Base-by-base conservation (phyloP, 129 eudicot species). In the Flaveria trinervia region DNA sequence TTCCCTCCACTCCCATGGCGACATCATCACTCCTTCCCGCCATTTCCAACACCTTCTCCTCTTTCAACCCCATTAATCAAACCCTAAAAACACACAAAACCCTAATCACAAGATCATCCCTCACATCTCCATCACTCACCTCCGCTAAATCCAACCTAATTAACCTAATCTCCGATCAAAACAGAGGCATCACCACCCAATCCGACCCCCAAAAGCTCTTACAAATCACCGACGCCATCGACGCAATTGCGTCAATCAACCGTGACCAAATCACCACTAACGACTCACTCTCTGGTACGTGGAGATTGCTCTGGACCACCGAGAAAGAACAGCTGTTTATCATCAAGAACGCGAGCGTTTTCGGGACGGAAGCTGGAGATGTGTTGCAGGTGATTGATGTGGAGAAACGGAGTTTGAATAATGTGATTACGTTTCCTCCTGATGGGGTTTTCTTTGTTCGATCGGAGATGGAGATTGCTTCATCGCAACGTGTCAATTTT, bases 301-400 rank as follows among this genome's bases (percentile, higher is more conserved):
- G 98, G 98, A 80, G 98, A 7, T 45, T 93, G 84, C 83, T 93
- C 7, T 93, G 98, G 98, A 93, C 97, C 67, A 93, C 97, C 0
- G 96, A 90, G 87, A 93, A 93, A 85, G 97, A 93, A 43, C 98
- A 91, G 79, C 89, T 93, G 48, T 91, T 85, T 45, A 91, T 93
- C 15, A 82, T 89, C 0, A 82, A 89, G 78, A 93, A 91, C 49
- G 97, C 97, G 11, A 36, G 75, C 8, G 70, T 87, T 23, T 93
- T 91, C 15, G 96, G 97, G 23, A 93, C 96, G 17, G 45, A 79
- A 73, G 84, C 93, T 11, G 98, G 98, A 33, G 98, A 93, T 57
- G 97, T 93, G 17, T 80, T 93, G 86, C 98, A 91, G 73, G 98
- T 91, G 11, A 93, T 93, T 9, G 98, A 93, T 74, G 98, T 93